Percentiles rank a stretch among this genome's conserved stretches.
phyloP scores from a whole-genome alignment of 192 early-diverging fungal genomes.

The Rhizoclosmatium sp. region DNA sequence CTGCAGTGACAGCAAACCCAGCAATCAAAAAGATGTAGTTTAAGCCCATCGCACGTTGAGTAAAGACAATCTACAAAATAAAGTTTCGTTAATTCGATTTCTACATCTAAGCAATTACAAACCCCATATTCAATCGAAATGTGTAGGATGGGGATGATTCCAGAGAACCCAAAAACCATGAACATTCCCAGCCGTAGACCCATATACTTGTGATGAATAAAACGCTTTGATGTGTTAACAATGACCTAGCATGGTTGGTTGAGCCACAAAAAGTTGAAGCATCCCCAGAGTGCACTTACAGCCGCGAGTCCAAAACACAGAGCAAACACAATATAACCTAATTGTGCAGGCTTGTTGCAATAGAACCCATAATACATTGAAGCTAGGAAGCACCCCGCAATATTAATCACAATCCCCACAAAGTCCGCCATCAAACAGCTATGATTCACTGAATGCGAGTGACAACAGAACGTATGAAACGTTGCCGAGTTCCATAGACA shows the following conservation, averaged over 20 bases:
- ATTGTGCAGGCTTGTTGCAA: not conserved
- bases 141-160: constrained; percentile 1
- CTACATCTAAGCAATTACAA: not conserved
- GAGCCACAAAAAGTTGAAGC: not conserved
- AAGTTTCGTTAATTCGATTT: not conserved
- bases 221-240: not conserved
- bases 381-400: not conserved
- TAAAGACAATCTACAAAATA: not conserved
- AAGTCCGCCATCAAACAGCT: constrained; percentile 18
- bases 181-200: not conserved
- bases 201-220: not conserved
- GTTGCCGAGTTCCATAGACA: constrained; percentile 3
- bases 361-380: constrained; percentile 14
- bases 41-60: not conserved
- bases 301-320: not conserved
- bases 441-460: constrained; percentile 8
- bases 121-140: not conserved
- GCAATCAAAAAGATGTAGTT: not conserved
- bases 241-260: not conserved
- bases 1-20: not conserved
- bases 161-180: not conserved
- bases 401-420: not conserved
- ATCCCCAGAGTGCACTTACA: not conserved
- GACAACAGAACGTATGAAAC: constrained; percentile 17
- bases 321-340: not conserved